phyloP scores from a whole-genome alignment of 176 grass and related monocot genomes.

The Hordeum vulgare region DNA sequence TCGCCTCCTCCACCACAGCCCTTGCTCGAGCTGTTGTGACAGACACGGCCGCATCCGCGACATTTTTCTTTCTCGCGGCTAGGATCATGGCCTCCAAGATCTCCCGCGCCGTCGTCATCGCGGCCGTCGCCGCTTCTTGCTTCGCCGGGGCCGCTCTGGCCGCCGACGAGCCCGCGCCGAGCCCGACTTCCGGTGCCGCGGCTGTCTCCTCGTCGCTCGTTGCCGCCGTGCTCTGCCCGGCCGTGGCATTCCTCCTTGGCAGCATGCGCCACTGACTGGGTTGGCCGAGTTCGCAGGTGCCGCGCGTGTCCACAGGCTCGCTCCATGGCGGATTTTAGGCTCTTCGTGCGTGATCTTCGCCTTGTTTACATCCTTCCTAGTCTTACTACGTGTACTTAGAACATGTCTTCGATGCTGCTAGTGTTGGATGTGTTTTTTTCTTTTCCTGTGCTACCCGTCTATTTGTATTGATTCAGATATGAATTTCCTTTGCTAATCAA shows the following conservation, averaged over 20 bases:
- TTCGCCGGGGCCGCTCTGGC: constrained; percentile 38
- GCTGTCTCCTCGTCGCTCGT: constrained; percentile 29
- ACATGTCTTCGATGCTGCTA: background rate
- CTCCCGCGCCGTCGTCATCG: constrained; percentile 8
- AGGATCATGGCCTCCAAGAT: constrained; percentile 29
- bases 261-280: constrained; percentile 49
- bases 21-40: background rate
- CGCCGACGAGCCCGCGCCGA: constrained; percentile 64
- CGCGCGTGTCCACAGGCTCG: too few species aligned
- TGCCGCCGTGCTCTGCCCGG: constrained; percentile 52
- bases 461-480: constrained; percentile 10
- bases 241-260: constrained; percentile 50
- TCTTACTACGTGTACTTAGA: background rate
- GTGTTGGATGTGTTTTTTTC: background rate
- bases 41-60: background rate
- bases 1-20: background rate
- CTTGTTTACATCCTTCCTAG: background rate
- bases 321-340: background rate
- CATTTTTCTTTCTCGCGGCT: background rate
- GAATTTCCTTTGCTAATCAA: background rate
- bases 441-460: background rate
- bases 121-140: constrained; percentile 22
- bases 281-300: background rate
- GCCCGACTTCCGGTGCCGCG: constrained; percentile 46
- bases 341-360: background rate